Evolutionary conservation across 2,329 filamentous ascomycete genomes (phyloP).

Genomic region (Xylaria sp.): DNA sequence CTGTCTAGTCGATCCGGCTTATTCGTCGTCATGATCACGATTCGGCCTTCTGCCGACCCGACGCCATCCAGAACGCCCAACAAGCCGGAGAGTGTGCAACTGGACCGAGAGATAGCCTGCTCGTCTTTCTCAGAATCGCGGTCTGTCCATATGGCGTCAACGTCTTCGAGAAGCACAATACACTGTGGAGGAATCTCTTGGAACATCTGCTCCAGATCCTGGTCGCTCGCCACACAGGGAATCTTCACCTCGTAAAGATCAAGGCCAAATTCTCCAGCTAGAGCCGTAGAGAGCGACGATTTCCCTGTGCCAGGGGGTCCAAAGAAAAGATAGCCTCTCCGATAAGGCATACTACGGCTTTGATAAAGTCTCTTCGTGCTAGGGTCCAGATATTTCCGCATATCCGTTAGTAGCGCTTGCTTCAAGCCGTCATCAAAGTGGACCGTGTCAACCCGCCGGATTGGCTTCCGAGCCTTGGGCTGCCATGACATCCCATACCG

Average conservation of each 20-base stretch:
- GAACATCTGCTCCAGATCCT: conserved; percentile 56
- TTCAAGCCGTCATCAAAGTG: conserved; percentile 56
- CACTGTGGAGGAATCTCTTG: conserved; percentile 57
- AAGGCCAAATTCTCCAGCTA: conserved; percentile 57
- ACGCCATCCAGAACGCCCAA: conserved; percentile 70
- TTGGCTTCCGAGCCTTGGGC: conserved; percentile 54
- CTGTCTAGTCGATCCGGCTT: conserved; percentile 63
- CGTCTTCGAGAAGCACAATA: conserved; percentile 62
- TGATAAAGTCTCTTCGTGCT: conserved; percentile 62
- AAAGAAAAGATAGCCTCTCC: conserved; percentile 49
- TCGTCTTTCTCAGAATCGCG: conserved; percentile 41
- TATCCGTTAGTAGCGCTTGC: conserved; percentile 53
- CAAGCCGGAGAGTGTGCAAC: conserved; percentile 63
- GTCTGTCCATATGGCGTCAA: conserved; percentile 55
- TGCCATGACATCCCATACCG: conserved; percentile 55
- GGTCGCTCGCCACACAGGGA: conserved; percentile 48
- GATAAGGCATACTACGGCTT: conserved; percentile 68
- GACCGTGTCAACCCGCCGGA: conserved; percentile 56
- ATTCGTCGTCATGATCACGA: conserved; percentile 72
- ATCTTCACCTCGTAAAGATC: conserved; percentile 60
- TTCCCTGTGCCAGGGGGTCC: conserved; percentile 44
- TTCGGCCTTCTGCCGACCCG: conserved; percentile 66
- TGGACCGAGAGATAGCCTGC: conserved; percentile 33
- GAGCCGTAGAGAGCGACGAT: conserved; percentile 55
- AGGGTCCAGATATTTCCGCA: conserved; percentile 58